phyloP scores from a whole-genome alignment of 2,329 filamentous ascomycete species.

The Diaporthe ampelina region DNA sequence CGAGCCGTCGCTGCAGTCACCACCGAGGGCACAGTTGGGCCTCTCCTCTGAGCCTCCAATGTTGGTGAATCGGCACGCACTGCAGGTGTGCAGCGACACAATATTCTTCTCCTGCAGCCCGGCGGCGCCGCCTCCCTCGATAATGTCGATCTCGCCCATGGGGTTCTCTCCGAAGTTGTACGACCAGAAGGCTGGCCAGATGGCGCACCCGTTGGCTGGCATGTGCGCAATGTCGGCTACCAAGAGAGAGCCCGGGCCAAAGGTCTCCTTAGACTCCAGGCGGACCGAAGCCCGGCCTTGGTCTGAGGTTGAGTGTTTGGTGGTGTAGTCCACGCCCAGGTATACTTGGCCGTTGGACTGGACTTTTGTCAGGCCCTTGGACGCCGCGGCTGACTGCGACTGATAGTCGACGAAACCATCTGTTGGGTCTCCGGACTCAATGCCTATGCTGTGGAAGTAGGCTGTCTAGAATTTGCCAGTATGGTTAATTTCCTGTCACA shows the following conservation, averaged over 20 bases:
- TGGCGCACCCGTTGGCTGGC: conserved; percentile 61
- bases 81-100: conserved; percentile 63
- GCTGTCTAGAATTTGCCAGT: conserved; percentile 5
- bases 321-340: conserved; percentile 59
- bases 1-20: conserved; percentile 38
- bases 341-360: conserved; percentile 51
- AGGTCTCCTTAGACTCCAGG: conserved; percentile 59
- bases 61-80: conserved; percentile 57
- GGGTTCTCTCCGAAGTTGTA: conserved; percentile 59
- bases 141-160: conserved; percentile 67
- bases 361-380: conserved; percentile 56
- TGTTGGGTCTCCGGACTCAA: conserved; percentile 40
- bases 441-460: conserved; percentile 23
- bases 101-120: conserved; percentile 60
- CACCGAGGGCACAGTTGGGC: conserved; percentile 43
- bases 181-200: conserved; percentile 62
- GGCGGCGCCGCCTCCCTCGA: conserved; percentile 52
- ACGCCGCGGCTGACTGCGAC: conserved; percentile 52
- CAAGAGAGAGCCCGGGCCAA: conserved; percentile 59
- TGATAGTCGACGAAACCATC: conserved; percentile 53
- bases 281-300: conserved; percentile 58
- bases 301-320: conserved; percentile 51
- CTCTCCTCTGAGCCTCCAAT: conserved; percentile 42
- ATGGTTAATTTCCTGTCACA: background rate
- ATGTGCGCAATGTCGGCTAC: conserved; percentile 63